These are phyloP conservation scores for Lepiota venenata DNA, from an alignment of 768 basidiomycete genomes.

Conservation along the genomic window DNA sequence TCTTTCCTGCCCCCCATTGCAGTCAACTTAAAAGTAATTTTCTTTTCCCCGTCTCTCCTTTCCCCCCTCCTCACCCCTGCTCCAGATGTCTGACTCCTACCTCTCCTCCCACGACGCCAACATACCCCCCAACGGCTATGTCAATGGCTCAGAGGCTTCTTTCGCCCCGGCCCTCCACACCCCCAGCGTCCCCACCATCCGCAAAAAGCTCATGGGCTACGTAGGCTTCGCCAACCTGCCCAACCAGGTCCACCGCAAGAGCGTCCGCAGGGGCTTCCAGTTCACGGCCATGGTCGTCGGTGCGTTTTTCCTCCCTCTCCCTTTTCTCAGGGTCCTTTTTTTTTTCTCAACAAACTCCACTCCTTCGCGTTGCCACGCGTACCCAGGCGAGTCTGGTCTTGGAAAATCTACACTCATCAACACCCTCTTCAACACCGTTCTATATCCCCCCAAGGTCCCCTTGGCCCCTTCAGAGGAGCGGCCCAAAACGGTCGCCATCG, in stretches of 20 bases:
- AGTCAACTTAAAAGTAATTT: slow-evolving; percentile 51
- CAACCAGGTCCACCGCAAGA: slow-evolving; percentile 99
- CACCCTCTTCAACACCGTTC: slow-evolving; percentile 95
- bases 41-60: slow-evolving; percentile 26
- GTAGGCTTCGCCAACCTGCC: slow-evolving; percentile 97
- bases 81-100: slow-evolving; percentile 76
- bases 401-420: slow-evolving; percentile 99
- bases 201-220: slow-evolving; percentile 94
- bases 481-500: slow-evolving; percentile 93
- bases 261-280: slow-evolving; percentile 97
- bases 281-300: slow-evolving; percentile 99
- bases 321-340: slow-evolving; percentile 20
- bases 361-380: slow-evolving; percentile 19
- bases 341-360: slow-evolving; percentile 14
- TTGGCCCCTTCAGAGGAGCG: slow-evolving; percentile 82
- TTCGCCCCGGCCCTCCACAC: slow-evolving; percentile 36
- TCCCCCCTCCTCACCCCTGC: slow-evolving; percentile 24
- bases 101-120: slow-evolving; percentile 58
- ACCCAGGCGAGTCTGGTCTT: slow-evolving; percentile 90
- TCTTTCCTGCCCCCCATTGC: slow-evolving; percentile 51
- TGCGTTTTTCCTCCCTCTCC: slow-evolving; percentile 40
- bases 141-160: slow-evolving; percentile 65
- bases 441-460: slow-evolving; percentile 88
- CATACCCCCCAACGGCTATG: slow-evolving; percentile 49
- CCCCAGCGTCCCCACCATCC: slow-evolving; percentile 49